A percentile compares a stretch with the other conserved stretches of the same genome.
Evolutionary conservation across 2,329 filamentous ascomycete genomes (phyloP).

Genomic region (Diaporthe ampelina): DNA sequence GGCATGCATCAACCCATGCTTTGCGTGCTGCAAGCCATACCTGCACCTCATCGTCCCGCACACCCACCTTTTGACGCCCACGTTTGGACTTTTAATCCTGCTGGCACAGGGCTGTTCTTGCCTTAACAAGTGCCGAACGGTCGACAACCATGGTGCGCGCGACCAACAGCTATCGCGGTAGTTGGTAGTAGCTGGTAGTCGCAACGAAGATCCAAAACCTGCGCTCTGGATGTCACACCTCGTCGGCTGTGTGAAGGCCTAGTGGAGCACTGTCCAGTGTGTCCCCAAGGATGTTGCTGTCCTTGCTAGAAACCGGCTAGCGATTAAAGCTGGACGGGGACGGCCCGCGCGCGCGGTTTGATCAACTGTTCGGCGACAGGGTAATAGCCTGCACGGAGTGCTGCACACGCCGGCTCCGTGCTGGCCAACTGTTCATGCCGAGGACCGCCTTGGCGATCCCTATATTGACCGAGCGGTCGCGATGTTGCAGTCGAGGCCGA

Average conservation of each 20-base stretch:
- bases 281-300: constrained; percentile 1
- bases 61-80: constrained; percentile 37
- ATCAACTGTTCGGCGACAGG: constrained; percentile 36
- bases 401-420: constrained; percentile 25
- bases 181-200: background rate
- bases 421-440: constrained; percentile 39
- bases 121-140: constrained; percentile 24
- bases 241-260: background rate
- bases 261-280: background rate
- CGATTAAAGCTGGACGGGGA: constrained; percentile 33
- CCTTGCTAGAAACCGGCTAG: constrained; percentile 24
- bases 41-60: constrained; percentile 42
- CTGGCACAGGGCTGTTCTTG: background rate
- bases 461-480: constrained; percentile 20
- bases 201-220: background rate
- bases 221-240: background rate
- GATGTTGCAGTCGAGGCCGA: constrained; percentile 21
- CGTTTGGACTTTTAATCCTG: constrained; percentile 25
- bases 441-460: constrained; percentile 36
- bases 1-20: constrained; percentile 40
- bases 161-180: background rate
- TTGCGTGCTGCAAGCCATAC: constrained; percentile 42
- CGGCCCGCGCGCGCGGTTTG: constrained; percentile 37
- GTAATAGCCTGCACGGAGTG: constrained; percentile 27
- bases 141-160: background rate